Evolutionary conservation across 1,139 yeast species (phyloP), one percentile per base, ranked within the genome.

Genomic region (Candida sojae): DNA sequence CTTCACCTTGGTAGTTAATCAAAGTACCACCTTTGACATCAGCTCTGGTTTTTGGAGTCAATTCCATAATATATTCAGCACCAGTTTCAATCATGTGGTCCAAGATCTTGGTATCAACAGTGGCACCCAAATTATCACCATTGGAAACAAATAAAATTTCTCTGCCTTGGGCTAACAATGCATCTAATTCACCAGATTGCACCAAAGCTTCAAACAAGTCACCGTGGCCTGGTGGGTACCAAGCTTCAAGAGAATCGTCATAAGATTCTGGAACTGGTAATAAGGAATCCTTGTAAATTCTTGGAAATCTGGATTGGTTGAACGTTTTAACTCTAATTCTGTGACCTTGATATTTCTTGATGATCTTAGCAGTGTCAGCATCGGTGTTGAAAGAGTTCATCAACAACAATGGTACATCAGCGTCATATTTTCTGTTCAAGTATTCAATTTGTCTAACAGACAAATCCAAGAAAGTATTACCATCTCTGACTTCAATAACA

Each of bases 191-290:
- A 52, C 99, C 99, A 17, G 96, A 86, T 53, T 89, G 84, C 53
- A 88, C 86, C 66, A 93, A 78, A 29, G 96, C 77, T 75, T 93
- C 99, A 62, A 92, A 93, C 71, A 93, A 78, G 71, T 93, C 99
- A 72, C 99, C 99, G 70, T 93, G 99, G 46, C 99, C 99, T 26
- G 99, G 99, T 46, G 99, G 99, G 70, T 93, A 95, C 99, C 99
- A 93, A 45, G 84, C 72, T 63, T 89, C 96, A 61, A 88, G 79
- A 39, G 82, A 77, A 64, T 91, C 97, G 52, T 87, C 84, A 56
- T 70, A 80, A 41, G 80, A 67, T 57, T 88, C 82, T 51, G 99
- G 98, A 39, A 93, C 97, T 33, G 99, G 99, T 66, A 93, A 80
- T 59, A 91, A 75, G 29, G 98, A 90, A 70, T 93, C 99, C 75